These are phyloP conservation scores for Tylopilus intermedius DNA, from an alignment of 768 basidiomycete species.

Conservation along the genomic window DNA sequence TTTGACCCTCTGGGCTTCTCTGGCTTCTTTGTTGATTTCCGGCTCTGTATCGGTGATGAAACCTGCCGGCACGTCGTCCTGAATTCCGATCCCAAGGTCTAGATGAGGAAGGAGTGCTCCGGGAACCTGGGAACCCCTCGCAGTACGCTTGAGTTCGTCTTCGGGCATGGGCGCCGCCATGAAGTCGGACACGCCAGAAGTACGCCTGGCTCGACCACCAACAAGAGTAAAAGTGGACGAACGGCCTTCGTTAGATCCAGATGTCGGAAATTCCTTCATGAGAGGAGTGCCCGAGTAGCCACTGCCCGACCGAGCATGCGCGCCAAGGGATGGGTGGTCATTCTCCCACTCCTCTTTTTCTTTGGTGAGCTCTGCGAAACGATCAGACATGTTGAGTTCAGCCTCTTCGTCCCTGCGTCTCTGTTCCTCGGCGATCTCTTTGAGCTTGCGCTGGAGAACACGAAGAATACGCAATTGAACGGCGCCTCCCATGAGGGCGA, in stretches of 20 bases:
- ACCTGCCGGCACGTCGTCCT: slow-evolving; percentile 66
- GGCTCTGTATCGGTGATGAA: slow-evolving; percentile 53
- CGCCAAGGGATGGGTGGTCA: slow-evolving; percentile 64
- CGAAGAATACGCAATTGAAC: slow-evolving; percentile 85
- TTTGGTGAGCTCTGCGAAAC: slow-evolving; percentile 56
- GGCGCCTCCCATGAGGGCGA: slow-evolving; percentile 81
- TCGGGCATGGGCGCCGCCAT: slow-evolving; percentile 57
- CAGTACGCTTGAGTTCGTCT: slow-evolving; percentile 54
- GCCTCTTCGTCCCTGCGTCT: slow-evolving; percentile 68
- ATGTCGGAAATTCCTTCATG: slow-evolving; percentile 57
- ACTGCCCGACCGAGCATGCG: slow-evolving; percentile 61
- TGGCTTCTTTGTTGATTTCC: slow-evolving; percentile 26
- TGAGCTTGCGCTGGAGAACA: slow-evolving; percentile 72
- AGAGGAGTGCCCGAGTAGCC: slow-evolving; percentile 58
- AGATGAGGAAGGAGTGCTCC: slow-evolving; percentile 58
- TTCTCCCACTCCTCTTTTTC: slow-evolving; percentile 87
- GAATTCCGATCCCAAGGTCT: slow-evolving; percentile 70
- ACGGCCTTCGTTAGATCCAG: slow-evolving; percentile 41
- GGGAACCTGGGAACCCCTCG: slow-evolving; percentile 46
- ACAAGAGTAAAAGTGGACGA: slow-evolving; percentile 47
- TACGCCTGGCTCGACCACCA: slow-evolving; percentile 51
- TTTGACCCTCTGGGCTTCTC: slow-evolving; percentile 31
- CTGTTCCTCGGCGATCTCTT: slow-evolving; percentile 74
- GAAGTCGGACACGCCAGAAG: slow-evolving; percentile 72
- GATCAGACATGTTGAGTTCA: slow-evolving; percentile 66